Evolutionary conservation across 768 basidiomycete genomes (phyloP), one percentile per base, ranked within the genome.

Genomic region (Thelephora ganbajun): DNA sequence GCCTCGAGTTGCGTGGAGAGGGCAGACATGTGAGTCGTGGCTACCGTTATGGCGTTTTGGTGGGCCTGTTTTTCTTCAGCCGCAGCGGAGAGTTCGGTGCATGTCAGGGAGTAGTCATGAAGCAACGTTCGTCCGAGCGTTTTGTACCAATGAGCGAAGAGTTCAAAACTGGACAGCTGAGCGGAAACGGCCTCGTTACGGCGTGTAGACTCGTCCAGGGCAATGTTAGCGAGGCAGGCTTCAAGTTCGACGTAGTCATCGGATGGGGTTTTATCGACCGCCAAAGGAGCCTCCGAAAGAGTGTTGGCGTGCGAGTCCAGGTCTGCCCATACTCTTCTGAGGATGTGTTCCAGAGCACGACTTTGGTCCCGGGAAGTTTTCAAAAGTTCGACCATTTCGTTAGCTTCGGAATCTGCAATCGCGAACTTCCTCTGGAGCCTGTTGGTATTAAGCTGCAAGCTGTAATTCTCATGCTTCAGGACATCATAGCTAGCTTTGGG

Each of bases 371-470:
- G 71, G 22, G 66, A 62, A 22, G 76, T 72, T 20, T 80, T 77
- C 54, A 82, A 67, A 36, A 86, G 70, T 50, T 74, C 64, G 1
- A 76, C 76, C 6, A 87, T 63, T 51, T 84, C 82, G 11, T 66
- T 59, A 18, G 82, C 79, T 57, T 86, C 82, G 14, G 63, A 76
- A 48, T 84, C 78, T 4, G 80, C 68, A 55, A 80, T 82, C 35
- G 74, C 75, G 12, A 84, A 65, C 59, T 80, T 83, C 50, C 83
- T 76, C 54, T 82, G 76, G 11, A 84, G 63, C 23, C 81, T 76
- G 22, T 68, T 59, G 20, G 66, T 61, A 6, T 66, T 70, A 9
- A 73, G 52, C 47, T 70, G 70, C 33, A 81, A 65, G 6, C 56
- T 51, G 16, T 56, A 56, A 51, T 73, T 63, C 1, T 61, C 57